Conservation (phyloP, 1,284 basidiomycete genomes). For the Trichosporon inkin region DNA sequence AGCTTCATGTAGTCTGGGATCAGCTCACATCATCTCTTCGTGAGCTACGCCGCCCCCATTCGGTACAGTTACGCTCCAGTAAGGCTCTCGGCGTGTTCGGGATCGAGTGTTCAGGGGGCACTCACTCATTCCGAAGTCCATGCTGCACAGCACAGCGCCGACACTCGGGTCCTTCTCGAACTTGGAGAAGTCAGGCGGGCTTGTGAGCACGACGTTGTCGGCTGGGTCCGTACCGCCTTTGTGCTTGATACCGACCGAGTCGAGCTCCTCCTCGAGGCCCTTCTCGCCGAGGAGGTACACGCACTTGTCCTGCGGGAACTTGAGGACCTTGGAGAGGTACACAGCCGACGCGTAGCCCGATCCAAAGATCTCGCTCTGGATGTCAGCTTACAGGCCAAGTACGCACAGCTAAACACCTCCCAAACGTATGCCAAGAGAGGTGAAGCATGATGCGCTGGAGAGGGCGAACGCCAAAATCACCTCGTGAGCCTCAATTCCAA, state of each 20-base stretch:
- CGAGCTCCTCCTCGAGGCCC: conserved; percentile 89
- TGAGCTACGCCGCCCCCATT: background rate
- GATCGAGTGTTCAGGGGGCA: background rate
- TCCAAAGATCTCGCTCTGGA: conserved; percentile 88
- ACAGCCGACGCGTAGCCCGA: conserved; percentile 92
- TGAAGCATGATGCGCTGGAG: too few species aligned
- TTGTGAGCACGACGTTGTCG: background rate
- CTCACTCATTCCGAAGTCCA: conserved; percentile 55
- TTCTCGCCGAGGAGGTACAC: conserved; percentile 93
- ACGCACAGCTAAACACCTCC: too few species aligned
- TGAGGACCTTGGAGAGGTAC: conserved; percentile 83
- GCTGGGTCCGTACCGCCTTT: conserved; percentile 70
- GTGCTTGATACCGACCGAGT: conserved; percentile 71
- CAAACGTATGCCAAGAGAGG: too few species aligned
- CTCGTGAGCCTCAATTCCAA: conserved; percentile 78
- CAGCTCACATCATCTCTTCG: background rate
- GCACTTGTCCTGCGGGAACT: conserved; percentile 84
- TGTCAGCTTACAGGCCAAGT: background rate
- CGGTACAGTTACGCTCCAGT: too few species aligned
- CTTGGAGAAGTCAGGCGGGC: conserved; percentile 58
- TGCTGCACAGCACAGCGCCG: conserved; percentile 85
- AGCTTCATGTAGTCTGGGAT: conserved; percentile 80
- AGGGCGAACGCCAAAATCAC: conserved; percentile 59
- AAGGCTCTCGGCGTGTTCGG: too few species aligned
- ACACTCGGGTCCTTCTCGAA: conserved; percentile 70